Percentiles rank a stretch among this genome's conserved stretches.
phyloP scores from a whole-genome alignment of 75 land plant genomes.

The Cryptomeria japonica region DNA sequence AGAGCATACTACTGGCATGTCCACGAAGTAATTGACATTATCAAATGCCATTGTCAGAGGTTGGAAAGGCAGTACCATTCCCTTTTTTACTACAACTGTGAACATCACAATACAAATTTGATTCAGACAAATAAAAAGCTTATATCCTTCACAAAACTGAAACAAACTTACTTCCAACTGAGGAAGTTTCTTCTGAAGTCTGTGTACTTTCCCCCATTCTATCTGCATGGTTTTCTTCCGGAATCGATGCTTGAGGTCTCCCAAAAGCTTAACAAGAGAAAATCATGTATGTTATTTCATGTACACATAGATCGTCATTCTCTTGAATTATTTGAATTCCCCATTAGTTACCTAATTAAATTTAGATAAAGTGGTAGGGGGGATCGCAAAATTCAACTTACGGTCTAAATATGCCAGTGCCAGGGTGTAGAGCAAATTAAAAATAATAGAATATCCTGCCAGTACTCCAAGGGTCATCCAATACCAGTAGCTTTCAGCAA shows the following conservation, averaged over 20 bases:
- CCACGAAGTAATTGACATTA: conserved; percentile 62
- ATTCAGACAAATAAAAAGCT: not conserved
- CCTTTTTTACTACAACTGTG: conserved; percentile 16
- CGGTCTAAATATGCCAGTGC: conserved; percentile 32
- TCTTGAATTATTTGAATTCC: not conserved
- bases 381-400: conserved; percentile 1
- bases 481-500: conserved; percentile 26
- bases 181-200: not conserved
- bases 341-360: not conserved
- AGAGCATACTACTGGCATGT: conserved; percentile 74
- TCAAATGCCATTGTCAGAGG: conserved; percentile 60
- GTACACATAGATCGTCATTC: not conserved
- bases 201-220: conserved; percentile 9
- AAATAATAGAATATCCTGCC: conserved; percentile 27
- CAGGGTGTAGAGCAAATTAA: conserved; percentile 35
- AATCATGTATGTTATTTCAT: not conserved
- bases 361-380: not conserved
- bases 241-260: conserved; percentile 36
- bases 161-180: not conserved
- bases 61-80: conserved; percentile 36
- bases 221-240: conserved; percentile 27
- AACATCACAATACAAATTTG: not conserved
- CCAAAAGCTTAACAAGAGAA: conserved; percentile 24
- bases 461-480: conserved; percentile 39
- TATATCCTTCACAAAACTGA: not conserved